Base-by-base conservation (phyloP, 371 early-diverging fungal species). In the Mortierella sp. region DNA sequence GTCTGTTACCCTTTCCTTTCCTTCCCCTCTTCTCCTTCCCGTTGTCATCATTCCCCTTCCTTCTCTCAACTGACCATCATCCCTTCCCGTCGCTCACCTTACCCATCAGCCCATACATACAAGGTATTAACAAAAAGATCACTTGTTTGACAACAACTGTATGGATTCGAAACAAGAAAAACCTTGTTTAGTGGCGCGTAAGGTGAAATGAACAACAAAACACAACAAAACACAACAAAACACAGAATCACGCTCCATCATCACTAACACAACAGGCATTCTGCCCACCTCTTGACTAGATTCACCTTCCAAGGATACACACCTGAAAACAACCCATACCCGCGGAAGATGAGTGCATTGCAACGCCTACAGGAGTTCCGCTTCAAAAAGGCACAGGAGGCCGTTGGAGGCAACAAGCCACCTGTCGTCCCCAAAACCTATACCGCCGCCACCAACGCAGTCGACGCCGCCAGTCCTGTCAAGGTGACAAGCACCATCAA, bases 311-410 rank as follows among this genome's bases (percentile, higher is more conserved):
- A 34, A 3, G 44, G 43, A 37, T 40, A n/a, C 65, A 22, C 13
- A 40, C 52, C 22, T 29, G 29, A 29, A 45, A 39, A 68, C 43
- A 41, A 10, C 22, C n/a, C 22, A 31, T n/a, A 37, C n/a, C n/a
- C n/a, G n/a, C n/a, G n/a, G n/a, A 63, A 39, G 48, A 81, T 77
- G 74, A 81, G 78, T 77, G 82, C 82, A n/a, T 31, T 77, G 37
- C 74, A 81, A 44, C 66, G 77, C 22, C 66, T 81, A 7, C 82
- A 81, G 50, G 82, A 81, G 63, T 81, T 73, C 40, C 77, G 77
- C 29, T 81, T 71, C 50, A 74, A 81, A 43, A 81, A 81, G 72
- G 64, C 64, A 22, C 82, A 76, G 47, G 76, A 67, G 40, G 47
- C 67, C 11, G 22, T 52, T 22, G 19, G 64, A 2, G 50, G 37